Evolutionary conservation across 805 yeast species (phyloP).

Genomic region (Tetrapisispora iriomotensis): DNA sequence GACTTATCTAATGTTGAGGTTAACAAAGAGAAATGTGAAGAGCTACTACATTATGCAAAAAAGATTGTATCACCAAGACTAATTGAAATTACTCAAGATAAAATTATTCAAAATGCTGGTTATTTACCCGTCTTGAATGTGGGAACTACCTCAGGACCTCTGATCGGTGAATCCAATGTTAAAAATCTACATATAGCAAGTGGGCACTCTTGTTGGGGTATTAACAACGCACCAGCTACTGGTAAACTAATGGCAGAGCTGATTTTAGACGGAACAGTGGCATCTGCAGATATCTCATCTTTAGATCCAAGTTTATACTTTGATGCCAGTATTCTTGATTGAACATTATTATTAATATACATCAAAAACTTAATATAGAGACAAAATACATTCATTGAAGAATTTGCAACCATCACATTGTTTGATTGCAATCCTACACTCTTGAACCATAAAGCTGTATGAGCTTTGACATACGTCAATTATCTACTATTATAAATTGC

Average conservation of each 20-base stretch:
- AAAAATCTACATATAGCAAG: conserved; percentile 68
- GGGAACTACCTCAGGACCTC: conserved; percentile 86
- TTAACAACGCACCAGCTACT: conserved; percentile 93
- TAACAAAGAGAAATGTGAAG: conserved; percentile 79
- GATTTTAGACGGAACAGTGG: conserved; percentile 70
- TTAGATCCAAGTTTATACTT: conserved; percentile 82
- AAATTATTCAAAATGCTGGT: conserved; percentile 78
- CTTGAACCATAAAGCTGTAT: no score
- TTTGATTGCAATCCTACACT: conserved; percentile 56
- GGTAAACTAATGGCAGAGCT: conserved; percentile 90
- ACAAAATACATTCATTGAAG: conserved; percentile 81
- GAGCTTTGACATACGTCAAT: no score
- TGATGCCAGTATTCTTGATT: conserved; percentile 42
- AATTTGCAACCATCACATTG: conserved; percentile 96
- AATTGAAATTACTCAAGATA: conserved; percentile 53
- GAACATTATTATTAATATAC: conserved; percentile 18
- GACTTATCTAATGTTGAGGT: conserved; percentile 91
- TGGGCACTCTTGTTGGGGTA: conserved; percentile 99
- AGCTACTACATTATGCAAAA: conserved; percentile 71
- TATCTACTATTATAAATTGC: no score
- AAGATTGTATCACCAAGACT: conserved; percentile 55
- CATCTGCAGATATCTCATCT: conserved; percentile 68
- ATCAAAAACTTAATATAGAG: conserved; percentile 60
- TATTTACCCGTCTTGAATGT: conserved; percentile 90
- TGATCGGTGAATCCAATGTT: conserved; percentile 89